phyloP scores from a whole-genome alignment of 768 basidiomycete species.

The Cyathus striatus region DNA sequence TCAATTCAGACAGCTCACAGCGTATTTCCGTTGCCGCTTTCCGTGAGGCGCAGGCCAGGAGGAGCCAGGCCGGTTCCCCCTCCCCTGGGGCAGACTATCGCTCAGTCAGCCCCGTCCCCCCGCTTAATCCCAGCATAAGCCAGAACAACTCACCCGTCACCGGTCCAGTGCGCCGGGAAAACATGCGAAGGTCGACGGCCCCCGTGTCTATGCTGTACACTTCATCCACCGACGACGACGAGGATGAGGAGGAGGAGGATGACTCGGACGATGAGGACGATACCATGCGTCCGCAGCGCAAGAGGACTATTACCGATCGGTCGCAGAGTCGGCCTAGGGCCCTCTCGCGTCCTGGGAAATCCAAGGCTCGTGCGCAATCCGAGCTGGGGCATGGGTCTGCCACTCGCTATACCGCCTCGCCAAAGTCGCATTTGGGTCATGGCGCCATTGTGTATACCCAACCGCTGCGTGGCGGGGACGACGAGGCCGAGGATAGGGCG shows the following conservation, averaged over 20 bases:
- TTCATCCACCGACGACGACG: conserved; percentile 23
- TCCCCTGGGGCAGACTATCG: conserved; percentile 62
- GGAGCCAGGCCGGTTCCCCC: conserved; percentile 59
- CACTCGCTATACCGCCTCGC: conserved; percentile 11
- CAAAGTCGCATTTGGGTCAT: conserved; percentile 24
- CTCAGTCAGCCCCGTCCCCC: conserved; percentile 37
- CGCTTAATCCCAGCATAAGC: conserved; percentile 14
- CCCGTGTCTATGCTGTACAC: conserved; percentile 13
- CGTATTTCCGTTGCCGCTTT: conserved; percentile 81
- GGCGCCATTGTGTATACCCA: conserved; percentile 5
- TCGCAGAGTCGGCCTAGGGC: not conserved
- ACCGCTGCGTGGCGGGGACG: not conserved
- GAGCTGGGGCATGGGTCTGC: conserved; percentile 33
- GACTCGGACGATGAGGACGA: conserved; percentile 3
- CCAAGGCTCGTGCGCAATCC: conserved; percentile 20
- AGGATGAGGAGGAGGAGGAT: conserved; percentile 16
- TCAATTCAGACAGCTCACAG: conserved; percentile 61
- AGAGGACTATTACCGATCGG: not conserved
- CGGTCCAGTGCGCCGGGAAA: no score
- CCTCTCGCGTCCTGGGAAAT: not conserved
- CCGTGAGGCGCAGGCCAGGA: conserved; percentile 68
- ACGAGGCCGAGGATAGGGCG: not conserved
- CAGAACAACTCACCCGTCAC: no score
- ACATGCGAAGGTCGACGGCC: no score
- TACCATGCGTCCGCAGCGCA: not conserved